Base-by-base conservation (phyloP, 1,139 yeast genomes). In the Petasospora rhodanensis region DNA sequence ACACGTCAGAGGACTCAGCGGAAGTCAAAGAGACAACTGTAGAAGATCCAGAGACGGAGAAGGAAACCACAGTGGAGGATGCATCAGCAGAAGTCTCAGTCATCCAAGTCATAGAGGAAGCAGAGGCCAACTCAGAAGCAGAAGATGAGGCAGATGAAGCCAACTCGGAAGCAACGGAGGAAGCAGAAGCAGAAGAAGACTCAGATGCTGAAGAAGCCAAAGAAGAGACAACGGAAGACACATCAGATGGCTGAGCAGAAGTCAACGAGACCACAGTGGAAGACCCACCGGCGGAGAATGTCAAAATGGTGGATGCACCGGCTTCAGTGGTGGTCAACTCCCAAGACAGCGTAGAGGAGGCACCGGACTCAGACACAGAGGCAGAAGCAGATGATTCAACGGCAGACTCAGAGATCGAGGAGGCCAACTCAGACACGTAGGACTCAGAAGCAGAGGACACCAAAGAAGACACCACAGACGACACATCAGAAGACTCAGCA, bases 21-120 rank as follows among this genome's bases (percentile, higher is more conserved):
- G 35, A 29, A 8, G 37, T 26, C 8, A 17, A 35, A 10, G 41
- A 26, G n/a, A 35, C 37, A 14, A 17, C 32, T 8, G 37, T 27
- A 11, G 28, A 24, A 11, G 28, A 39, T 13, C 37, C 42, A 14
- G 35, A 30, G 15, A 33, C 27, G 8, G 42, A 31, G 8, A 27
- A 18, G 9, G 19, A 18, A 18, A 7, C 19, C 7, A 7, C 19
- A 18, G 19, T 18, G 9, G 19, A 7, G 19, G 19, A 7, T 7
- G 8, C 19, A 7, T 7, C 28, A 14, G 21, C 33, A 2, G 35
- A 23, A n/a, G 23, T 24, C 6, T 37, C 30, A 15, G 37, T 33
- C 5, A 22, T 33, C 15, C 20, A 21, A 14, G 35, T 35, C 20
- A 24, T 27, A 6, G 27, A 26, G 15, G 33, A 26, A 14, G 22